These are phyloP conservation scores for Pleurozium schreberi DNA, from an alignment of 225 moss, liverwort and hornwort genomes.

Conservation along the genomic window DNA sequence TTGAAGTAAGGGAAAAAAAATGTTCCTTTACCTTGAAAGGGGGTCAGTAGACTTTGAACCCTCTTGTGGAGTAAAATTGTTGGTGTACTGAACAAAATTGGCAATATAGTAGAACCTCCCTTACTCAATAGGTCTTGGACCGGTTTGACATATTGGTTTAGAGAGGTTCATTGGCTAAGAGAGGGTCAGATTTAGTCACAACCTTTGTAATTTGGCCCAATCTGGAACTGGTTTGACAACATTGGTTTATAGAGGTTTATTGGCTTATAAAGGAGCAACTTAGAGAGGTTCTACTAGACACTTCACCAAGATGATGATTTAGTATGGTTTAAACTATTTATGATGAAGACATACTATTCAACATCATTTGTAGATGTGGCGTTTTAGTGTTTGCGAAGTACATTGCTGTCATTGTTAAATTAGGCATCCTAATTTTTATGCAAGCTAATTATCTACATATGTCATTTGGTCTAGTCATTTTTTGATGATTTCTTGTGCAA, in stretches of 20 bases:
- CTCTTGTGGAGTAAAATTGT: background rate
- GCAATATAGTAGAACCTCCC: too few species aligned
- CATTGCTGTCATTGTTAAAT: fast-evolving
- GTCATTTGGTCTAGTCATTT: background rate
- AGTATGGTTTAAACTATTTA: background rate
- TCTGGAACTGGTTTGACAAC: too few species aligned
- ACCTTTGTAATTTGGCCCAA: too few species aligned
- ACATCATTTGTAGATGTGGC: background rate
- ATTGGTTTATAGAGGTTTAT: too few species aligned
- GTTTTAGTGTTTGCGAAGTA: background rate
- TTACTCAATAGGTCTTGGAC: too few species aligned
- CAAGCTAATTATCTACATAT: background rate
- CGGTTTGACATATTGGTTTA: too few species aligned
- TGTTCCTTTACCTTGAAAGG: background rate
- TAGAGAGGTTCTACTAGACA: too few species aligned
- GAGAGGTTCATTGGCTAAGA: too few species aligned
- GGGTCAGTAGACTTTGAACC: background rate
- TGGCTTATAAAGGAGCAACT: too few species aligned
- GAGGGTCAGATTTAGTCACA: too few species aligned
- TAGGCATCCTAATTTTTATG: background rate
- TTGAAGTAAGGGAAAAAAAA: background rate
- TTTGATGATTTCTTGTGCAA: background rate
- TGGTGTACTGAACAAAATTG: background rate
- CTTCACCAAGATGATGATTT: too few species aligned
- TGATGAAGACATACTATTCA: background rate